These are phyloP conservation scores for Aspergillus bombycis DNA, from an alignment of 2,329 filamentous ascomycete species.

Conservation along the genomic window DNA sequence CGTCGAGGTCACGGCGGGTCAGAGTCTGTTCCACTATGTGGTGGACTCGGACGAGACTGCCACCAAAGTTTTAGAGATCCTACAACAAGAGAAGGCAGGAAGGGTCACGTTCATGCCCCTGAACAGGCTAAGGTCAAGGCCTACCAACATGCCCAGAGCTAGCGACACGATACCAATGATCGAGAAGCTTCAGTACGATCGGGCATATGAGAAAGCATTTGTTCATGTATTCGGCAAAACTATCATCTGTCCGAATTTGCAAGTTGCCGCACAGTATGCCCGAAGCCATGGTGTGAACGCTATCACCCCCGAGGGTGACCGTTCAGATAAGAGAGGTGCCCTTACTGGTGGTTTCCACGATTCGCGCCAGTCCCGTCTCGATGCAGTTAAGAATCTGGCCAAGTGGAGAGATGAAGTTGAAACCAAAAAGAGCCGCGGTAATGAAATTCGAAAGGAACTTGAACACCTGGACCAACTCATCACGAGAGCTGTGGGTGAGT, in stretches of 20 bases:
- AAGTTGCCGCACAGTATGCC: slow-evolving; percentile 86
- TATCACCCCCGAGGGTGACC: slow-evolving; percentile 93
- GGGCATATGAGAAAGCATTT: slow-evolving; percentile 79
- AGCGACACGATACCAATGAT: slow-evolving; percentile 87
- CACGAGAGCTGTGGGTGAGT: slow-evolving; percentile 78
- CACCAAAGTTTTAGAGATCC: slow-evolving; percentile 74
- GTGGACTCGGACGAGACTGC: slow-evolving; percentile 91
- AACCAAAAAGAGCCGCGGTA: slow-evolving; percentile 63
- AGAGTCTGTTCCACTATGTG: slow-evolving; percentile 92
- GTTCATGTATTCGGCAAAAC: slow-evolving; percentile 95
- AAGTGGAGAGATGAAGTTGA: slow-evolving; percentile 78
- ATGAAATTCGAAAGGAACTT: slow-evolving; percentile 69
- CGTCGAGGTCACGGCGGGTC: slow-evolving; percentile 89
- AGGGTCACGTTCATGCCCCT: slow-evolving; percentile 94
- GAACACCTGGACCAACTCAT: slow-evolving; percentile 86
- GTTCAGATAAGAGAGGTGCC: slow-evolving; percentile 91
- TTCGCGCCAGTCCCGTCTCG: slow-evolving; percentile 79
- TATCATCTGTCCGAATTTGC: slow-evolving; percentile 87
- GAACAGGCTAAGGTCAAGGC: slow-evolving; percentile 73
- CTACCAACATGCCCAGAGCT: slow-evolving; percentile 77
- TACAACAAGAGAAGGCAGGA: slow-evolving; percentile 79
- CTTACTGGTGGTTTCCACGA: slow-evolving; percentile 96
- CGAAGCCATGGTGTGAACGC: slow-evolving; percentile 89
- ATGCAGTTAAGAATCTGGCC: slow-evolving; percentile 75
- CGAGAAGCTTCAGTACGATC: slow-evolving; percentile 79